Evolutionary conservation across 768 basidiomycete species (phyloP).

Genomic region (Suillus tomentosus): DNA sequence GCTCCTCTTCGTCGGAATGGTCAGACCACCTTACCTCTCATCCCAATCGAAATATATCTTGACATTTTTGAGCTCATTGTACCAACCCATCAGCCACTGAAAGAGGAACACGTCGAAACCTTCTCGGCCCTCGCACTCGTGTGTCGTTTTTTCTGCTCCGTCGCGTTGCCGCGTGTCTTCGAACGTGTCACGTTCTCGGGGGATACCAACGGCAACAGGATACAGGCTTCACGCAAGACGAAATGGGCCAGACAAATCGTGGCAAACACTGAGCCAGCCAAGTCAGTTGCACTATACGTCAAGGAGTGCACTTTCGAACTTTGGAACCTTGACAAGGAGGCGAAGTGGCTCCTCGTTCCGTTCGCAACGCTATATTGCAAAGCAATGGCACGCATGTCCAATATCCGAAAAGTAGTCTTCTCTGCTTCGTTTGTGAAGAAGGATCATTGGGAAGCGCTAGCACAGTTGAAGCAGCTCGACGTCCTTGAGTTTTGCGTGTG

Average conservation of each 20-base stretch:
- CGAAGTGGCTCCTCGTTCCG: slow-evolving; percentile 9
- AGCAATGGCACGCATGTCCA: slow-evolving; percentile 21
- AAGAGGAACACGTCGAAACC: slow-evolving; percentile 14
- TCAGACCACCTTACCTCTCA: slow-evolving; percentile 23
- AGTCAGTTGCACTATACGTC: slow-evolving; percentile 33
- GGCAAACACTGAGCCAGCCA: slow-evolving; percentile 29
- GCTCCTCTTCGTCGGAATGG: slow-evolving; percentile 28
- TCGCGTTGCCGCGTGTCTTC: slow-evolving; percentile 43
- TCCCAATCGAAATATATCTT: slow-evolving; percentile 49
- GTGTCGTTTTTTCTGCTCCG: slow-evolving; percentile 45
- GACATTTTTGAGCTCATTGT: slow-evolving; percentile 41
- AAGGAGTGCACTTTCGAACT: slow-evolving; percentile 21
- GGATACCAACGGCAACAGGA: slow-evolving; percentile 19
- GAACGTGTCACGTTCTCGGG: slow-evolving; percentile 29
- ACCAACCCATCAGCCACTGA: slow-evolving; percentile 18
- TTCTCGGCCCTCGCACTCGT: slow-evolving; percentile 38
- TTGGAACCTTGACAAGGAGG: background rate
- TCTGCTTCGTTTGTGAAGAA: slow-evolving; percentile 12
- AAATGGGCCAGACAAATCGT: slow-evolving; percentile 32
- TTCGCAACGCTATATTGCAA: slow-evolving; percentile 8
- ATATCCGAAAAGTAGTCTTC: slow-evolving; percentile 21
- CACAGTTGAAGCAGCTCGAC: slow-evolving; percentile 18
- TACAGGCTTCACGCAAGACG: slow-evolving; percentile 2
- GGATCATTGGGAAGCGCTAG: slow-evolving; percentile 20
- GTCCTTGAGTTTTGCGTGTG: slow-evolving; percentile 17